Conservation (phyloP, 768 basidiomycete species). For the Flagelloscypha sp. region DNA sequence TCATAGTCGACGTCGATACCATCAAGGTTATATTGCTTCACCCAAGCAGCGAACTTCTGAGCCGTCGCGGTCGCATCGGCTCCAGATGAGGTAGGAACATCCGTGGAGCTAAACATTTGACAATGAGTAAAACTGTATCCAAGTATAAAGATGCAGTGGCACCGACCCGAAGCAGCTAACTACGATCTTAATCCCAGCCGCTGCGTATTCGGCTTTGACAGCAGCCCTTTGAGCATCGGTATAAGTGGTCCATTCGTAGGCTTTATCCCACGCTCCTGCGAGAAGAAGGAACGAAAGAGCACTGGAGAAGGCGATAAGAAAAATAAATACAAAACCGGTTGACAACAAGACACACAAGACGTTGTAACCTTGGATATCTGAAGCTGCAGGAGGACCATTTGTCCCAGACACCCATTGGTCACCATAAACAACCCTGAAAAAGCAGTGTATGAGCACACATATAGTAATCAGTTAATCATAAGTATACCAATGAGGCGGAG, state of each 20-base stretch:
- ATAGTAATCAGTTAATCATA: no score
- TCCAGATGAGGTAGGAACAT: constrained; percentile 46
- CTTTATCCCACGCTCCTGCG: constrained; percentile 54
- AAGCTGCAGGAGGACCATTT: constrained; percentile 39
- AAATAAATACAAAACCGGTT: constrained; percentile 4
- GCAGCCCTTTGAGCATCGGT: constrained; percentile 35
- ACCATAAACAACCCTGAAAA: constrained; percentile 34
- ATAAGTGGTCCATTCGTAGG: constrained; percentile 44
- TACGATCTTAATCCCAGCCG: constrained; percentile 52
- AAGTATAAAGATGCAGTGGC: not conserved
- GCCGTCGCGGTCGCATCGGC: constrained; percentile 58
- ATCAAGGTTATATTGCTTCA: constrained; percentile 51
- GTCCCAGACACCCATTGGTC: constrained; percentile 35
- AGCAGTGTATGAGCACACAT: no score
- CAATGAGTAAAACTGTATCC: constrained; percentile 6
- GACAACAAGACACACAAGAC: constrained; percentile 36
- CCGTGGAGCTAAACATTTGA: constrained; percentile 21
- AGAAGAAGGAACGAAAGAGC: constrained; percentile 46
- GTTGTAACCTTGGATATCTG: constrained; percentile 49
- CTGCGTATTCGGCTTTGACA: constrained; percentile 44
- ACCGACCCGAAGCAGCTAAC: constrained; percentile 58
- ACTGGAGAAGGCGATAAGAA: constrained; percentile 18
- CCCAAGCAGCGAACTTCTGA: constrained; percentile 57
- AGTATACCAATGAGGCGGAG: no score
- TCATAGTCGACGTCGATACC: constrained; percentile 75